Evolutionary conservation across 1,284 basidiomycete species (phyloP).

Genomic region (Irpex lacteus): DNA sequence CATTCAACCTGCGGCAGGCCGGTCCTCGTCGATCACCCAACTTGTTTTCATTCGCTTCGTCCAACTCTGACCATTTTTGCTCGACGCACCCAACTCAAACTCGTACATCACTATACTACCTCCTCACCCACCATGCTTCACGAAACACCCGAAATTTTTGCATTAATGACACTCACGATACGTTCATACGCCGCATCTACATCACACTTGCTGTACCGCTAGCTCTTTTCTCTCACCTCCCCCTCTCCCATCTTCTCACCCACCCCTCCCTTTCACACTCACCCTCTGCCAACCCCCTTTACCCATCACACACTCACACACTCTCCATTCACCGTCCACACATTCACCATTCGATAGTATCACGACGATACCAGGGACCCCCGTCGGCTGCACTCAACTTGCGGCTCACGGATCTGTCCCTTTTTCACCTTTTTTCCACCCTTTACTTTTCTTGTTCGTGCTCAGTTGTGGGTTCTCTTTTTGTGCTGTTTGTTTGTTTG

Average conservation of each 20-base stretch:
- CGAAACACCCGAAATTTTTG: no score
- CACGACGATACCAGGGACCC: not conserved
- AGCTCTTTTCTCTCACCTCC: not conserved
- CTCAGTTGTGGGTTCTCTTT: no score
- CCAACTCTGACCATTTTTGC: not conserved
- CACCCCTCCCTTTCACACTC: no score
- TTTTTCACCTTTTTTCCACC: not conserved
- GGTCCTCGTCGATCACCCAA: conserved; percentile 13
- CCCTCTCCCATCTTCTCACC: not conserved
- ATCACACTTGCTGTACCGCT: not conserved
- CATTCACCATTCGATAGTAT: not conserved
- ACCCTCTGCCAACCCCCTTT: no score
- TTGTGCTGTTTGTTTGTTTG: no score
- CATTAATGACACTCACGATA: not conserved
- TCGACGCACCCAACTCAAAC: not conserved
- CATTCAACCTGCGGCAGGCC: conserved; percentile 28
- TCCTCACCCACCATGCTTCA: no score
- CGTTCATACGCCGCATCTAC: not conserved
- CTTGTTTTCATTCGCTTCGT: conserved; percentile 14
- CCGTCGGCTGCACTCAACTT: not conserved
- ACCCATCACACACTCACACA: no score
- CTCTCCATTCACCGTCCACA: no score
- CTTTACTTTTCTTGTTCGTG: no score
- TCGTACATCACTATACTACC: not conserved
- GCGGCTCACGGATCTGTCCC: not conserved